Evolutionary conservation across 768 basidiomycete genomes (phyloP).

Genomic region (Russula olivacea): DNA sequence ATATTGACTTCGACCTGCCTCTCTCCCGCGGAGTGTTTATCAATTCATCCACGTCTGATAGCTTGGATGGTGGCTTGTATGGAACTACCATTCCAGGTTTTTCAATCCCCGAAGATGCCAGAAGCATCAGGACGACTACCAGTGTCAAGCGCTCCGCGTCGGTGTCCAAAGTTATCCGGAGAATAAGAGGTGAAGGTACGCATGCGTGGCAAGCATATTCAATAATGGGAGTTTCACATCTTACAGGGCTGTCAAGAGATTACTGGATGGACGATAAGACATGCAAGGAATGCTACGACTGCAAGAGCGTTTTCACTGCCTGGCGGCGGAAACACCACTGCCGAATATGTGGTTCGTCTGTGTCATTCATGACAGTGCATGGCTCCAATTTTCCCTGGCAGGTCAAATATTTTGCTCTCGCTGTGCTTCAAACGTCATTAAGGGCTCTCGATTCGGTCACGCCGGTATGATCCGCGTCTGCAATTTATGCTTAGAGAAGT

Average conservation of each 20-base stretch:
- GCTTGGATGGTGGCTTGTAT: conserved; percentile 51
- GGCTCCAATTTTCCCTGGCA: conserved; percentile 28
- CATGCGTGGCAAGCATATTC: conserved; percentile 15
- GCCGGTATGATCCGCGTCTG: conserved; percentile 96
- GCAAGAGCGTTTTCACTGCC: conserved; percentile 88
- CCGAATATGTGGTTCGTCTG: conserved; percentile 78
- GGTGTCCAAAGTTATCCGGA: conserved; percentile 86
- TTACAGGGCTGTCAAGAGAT: conserved; percentile 75
- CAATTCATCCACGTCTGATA: conserved; percentile 50
- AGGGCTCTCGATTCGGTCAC: conserved; percentile 86
- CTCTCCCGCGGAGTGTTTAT: conserved; percentile 47
- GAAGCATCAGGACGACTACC: conserved; percentile 71
- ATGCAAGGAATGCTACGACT: conserved; percentile 93
- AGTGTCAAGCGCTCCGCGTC: conserved; percentile 72
- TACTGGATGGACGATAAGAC: conserved; percentile 99
- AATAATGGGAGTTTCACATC: conserved; percentile 1
- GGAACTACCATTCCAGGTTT: conserved; percentile 86
- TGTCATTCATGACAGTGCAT: neutral
- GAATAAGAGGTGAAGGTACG: conserved; percentile 84
- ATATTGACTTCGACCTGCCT: conserved; percentile 55
- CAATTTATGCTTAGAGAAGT: conserved; percentile 90
- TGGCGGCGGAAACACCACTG: conserved; percentile 98
- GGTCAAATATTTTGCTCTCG: conserved; percentile 98
- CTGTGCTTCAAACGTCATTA: conserved; percentile 95
- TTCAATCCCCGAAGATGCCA: conserved; percentile 84